Conservation (phyloP, 768 basidiomycete species). For the Daedaleopsis sinensis region DNA sequence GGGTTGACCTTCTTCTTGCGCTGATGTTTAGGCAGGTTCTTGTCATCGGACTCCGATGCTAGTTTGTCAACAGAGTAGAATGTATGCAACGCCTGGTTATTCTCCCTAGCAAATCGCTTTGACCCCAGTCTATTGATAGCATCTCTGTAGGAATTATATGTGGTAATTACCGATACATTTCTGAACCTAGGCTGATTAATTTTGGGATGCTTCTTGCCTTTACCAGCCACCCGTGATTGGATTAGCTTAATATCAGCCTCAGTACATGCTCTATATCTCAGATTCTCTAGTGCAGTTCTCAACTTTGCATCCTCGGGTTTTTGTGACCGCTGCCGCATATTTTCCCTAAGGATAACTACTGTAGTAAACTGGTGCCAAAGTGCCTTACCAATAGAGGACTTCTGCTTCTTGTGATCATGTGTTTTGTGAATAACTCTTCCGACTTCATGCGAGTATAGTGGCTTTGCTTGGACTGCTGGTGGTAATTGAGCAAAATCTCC, state of each 20-base stretch:
- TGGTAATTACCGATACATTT: constrained; percentile 44
- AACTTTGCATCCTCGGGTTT: constrained; percentile 30
- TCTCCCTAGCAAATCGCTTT: constrained; percentile 37
- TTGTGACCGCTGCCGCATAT: constrained; percentile 17
- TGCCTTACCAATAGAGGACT: constrained; percentile 15
- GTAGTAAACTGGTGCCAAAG: constrained; percentile 22
- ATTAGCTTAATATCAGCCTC: too few relatives aligned
- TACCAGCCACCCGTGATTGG: too few relatives aligned
- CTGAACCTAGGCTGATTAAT: constrained; percentile 29
- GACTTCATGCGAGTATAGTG: too few relatives aligned
- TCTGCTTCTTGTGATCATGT: background rate
- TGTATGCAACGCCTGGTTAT: constrained; percentile 23
- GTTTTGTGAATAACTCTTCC: too few relatives aligned
- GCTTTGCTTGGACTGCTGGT: too few relatives aligned
- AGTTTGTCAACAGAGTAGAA: too few relatives aligned
- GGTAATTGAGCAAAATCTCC: constrained; percentile 41
- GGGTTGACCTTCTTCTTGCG: too few relatives aligned
- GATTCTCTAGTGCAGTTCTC: constrained; percentile 27
- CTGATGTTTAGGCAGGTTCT: too few relatives aligned
- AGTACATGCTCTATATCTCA: too few relatives aligned
- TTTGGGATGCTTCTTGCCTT: constrained; percentile 11
- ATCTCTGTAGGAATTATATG: constrained; percentile 40
- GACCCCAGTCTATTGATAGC: constrained; percentile 37
- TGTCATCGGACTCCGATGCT: too few relatives aligned
- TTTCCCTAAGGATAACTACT: constrained; percentile 22